Evolutionary conservation across 2,329 filamentous ascomycete species (phyloP).

Genomic region (Blumeriella jaapii): DNA sequence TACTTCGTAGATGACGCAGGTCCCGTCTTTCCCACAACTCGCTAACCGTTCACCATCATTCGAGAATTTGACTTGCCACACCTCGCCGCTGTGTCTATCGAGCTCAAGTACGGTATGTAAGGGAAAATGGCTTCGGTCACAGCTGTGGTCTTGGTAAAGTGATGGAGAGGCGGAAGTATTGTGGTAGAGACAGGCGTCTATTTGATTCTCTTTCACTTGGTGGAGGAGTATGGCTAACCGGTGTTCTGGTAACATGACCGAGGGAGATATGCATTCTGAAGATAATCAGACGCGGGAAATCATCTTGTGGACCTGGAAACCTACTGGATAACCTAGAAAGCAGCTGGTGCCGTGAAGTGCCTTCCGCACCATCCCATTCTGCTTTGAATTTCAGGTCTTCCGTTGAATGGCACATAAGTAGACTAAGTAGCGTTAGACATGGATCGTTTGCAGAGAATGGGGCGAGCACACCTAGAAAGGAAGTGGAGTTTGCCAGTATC

Average conservation of each 20-base stretch:
- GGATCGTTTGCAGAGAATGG: background rate
- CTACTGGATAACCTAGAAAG: constrained; percentile 76
- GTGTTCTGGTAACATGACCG: constrained; percentile 92
- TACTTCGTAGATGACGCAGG: constrained; percentile 75
- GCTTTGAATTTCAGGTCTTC: constrained; percentile 69
- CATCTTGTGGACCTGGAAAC: constrained; percentile 19
- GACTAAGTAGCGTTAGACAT: constrained; percentile 33
- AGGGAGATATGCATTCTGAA: constrained; percentile 79
- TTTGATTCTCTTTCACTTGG: constrained; percentile 74
- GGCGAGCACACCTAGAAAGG: constrained; percentile 53
- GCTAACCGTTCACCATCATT: constrained; percentile 75
- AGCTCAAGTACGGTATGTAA: constrained; percentile 60
- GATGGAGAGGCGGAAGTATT: constrained; percentile 70
- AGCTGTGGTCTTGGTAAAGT: constrained; percentile 79
- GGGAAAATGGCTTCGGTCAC: constrained; percentile 71
- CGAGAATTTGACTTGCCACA: constrained; percentile 88
- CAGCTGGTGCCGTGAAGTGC: constrained; percentile 60
- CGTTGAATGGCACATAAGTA: constrained; percentile 77
- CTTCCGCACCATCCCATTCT: constrained; percentile 73
- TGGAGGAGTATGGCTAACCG: constrained; percentile 71
- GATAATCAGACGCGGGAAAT: constrained; percentile 16
- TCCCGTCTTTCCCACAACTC: constrained; percentile 64
- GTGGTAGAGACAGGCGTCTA: constrained; percentile 78
- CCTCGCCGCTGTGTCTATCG: constrained; percentile 63
- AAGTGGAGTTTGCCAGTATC: constrained; percentile 69